Conservation (phyloP, 805 yeast genomes). For the Cyberlindnera nakhonratchasimensis region DNA sequence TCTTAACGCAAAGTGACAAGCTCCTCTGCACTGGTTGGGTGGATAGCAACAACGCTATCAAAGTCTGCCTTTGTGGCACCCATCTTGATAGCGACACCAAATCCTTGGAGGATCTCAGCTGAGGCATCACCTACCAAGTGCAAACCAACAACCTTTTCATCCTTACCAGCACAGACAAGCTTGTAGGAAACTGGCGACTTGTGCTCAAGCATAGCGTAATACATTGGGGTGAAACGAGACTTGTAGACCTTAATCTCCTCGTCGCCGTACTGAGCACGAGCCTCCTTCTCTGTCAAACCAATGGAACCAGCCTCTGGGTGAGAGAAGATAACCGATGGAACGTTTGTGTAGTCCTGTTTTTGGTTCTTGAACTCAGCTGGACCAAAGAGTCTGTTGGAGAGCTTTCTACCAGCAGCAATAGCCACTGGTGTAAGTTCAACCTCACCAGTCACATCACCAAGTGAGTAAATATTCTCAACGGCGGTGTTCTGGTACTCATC, state of each 20-base stretch:
- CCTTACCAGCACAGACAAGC: constrained; percentile 68
- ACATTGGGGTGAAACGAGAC: constrained; percentile 87
- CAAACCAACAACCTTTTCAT: constrained; percentile 93
- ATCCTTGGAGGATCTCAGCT: constrained; percentile 94
- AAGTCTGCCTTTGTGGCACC: constrained; percentile 98
- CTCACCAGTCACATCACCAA: constrained; percentile 93
- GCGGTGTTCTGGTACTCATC: constrained; percentile 88
- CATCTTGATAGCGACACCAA: constrained; percentile 97
- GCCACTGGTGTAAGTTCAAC: constrained; percentile 97
- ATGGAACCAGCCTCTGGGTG: constrained; percentile 97
- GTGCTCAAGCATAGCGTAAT: constrained; percentile 73
- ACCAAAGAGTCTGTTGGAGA: constrained; percentile 90
- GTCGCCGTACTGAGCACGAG: constrained; percentile 73
- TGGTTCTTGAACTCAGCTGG: constrained; percentile 63
- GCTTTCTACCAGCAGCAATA: constrained; percentile 94
- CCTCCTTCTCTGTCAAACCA: constrained; percentile 80
- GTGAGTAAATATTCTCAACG: constrained; percentile 66
- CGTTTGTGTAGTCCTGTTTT: constrained; percentile 80
- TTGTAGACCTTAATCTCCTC: constrained; percentile 78
- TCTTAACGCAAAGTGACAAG: constrained; percentile 61
- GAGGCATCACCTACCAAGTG: constrained; percentile 90
- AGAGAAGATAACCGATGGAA: constrained; percentile 95
- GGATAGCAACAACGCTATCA: constrained; percentile 95
- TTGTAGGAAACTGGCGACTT: constrained; percentile 89
- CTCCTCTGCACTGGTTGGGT: constrained; percentile 98